Evolutionary conservation across 108 stramenopile genomes (phyloP), one percentile per base, ranked within the genome.

Genomic region (Cyclotella kingstonii): DNA sequence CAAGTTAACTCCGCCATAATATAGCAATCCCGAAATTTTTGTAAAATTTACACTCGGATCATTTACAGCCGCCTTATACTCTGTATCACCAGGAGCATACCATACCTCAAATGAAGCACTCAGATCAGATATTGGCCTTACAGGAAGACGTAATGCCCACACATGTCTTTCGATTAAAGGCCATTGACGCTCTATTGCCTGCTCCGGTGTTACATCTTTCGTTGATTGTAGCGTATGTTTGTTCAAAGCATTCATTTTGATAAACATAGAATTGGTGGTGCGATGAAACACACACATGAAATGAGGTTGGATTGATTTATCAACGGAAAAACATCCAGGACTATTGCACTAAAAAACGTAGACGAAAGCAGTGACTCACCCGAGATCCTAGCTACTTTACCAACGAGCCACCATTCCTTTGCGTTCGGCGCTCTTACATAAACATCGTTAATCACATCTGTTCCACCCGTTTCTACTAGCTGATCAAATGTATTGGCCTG

Each of bases 41-140:
- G 38, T 59, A 22, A 84, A 74, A 21, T 63, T 40, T 4, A 84
- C 43, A 2, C 54, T 42, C 9, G 89, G 89, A 65, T 83, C 77
- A 46, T 90, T 85, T 63, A 85, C 78, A 6, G 86, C 86, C 8
- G 87, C 81, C 29, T 91, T 85, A 50, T 86, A 39, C 60, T 91
- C 90, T 12, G 86, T 79, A 67, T 91, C 83, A 8, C 90, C 90
- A 19, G 84, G 85, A 8, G 90, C 86, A 22, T 67, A 70, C 90
- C 86, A 91, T n/a, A 87, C 39, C 54, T 91, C 83, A 60, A 84
- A 55, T 7, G 34, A 54, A 19, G 73, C 18, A 19, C 43, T 48
- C 6, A 52, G 41, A 18, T 69, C 48, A 30, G 68, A 60, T 7
- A 48, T 11, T 14, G 49, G 68, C 15, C 68, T 51, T 5, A 60